Evolutionary conservation across 768 basidiomycete species (phyloP).

Genomic region (Termitomyces sp.): DNA sequence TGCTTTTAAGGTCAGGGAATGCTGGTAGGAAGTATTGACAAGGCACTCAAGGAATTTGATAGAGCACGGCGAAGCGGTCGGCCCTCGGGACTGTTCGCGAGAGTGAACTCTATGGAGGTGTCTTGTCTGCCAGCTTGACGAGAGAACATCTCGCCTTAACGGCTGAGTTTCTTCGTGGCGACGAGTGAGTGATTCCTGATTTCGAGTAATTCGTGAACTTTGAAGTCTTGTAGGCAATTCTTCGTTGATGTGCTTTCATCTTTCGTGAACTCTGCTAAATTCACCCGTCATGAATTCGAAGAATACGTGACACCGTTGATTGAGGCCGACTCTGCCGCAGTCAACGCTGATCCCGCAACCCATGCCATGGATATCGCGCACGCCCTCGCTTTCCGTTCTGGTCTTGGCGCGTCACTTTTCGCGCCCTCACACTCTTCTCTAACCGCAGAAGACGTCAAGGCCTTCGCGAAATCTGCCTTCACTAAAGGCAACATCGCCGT

Average conservation of each 20-base stretch:
- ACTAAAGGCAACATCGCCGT: conserved; percentile 79
- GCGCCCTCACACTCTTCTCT: conserved; percentile 66
- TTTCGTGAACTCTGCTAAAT: conserved; percentile 79
- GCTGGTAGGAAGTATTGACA: background rate
- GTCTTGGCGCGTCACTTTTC: conserved; percentile 89
- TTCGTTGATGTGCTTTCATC: conserved; percentile 89
- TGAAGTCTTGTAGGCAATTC: conserved; percentile 53
- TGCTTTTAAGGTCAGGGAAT: conserved; percentile 83
- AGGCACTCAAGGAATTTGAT: background rate
- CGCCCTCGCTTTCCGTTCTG: conserved; percentile 86
- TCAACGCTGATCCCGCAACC: conserved; percentile 54
- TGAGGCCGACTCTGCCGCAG: conserved; percentile 64
- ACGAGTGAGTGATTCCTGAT: conserved; percentile 70
- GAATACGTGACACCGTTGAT: conserved; percentile 74
- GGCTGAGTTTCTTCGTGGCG: conserved; percentile 91
- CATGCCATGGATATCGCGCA: conserved; percentile 87
- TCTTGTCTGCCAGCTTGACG: conserved; percentile 78
- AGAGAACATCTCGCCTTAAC: conserved; percentile 92
- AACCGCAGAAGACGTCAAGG: conserved; percentile 66
- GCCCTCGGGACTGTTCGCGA: conserved; percentile 89
- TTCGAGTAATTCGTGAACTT: background rate
- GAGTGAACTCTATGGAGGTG: conserved; percentile 90
- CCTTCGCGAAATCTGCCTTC: conserved; percentile 72
- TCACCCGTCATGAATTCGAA: conserved; percentile 71
- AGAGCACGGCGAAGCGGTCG: conserved; percentile 87